Conservation (phyloP, 2,329 filamentous ascomycete species). For the Claviceps africana region DNA sequence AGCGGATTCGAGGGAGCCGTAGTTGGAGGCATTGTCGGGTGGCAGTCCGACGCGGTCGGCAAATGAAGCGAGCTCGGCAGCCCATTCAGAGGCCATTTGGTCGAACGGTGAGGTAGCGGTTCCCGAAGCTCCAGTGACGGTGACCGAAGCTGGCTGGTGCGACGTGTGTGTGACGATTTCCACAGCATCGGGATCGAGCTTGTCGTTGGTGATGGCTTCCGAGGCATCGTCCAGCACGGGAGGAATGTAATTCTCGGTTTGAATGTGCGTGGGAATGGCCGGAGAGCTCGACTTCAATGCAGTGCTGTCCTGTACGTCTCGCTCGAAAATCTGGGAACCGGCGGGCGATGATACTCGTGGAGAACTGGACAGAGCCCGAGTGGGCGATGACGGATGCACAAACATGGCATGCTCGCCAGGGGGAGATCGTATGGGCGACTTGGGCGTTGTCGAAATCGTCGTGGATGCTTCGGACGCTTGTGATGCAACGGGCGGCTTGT, state of each 20-base stretch:
- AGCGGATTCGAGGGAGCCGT: conserved; percentile 57
- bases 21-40: conserved; percentile 56
- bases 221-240: conserved; percentile 83
- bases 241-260: conserved; percentile 88
- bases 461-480: conserved; percentile 1
- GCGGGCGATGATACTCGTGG: conserved; percentile 68
- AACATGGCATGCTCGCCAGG: conserved; percentile 26
- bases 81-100: conserved; percentile 34
- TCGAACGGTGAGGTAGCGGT: conserved; percentile 21
- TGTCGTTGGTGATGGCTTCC: conserved; percentile 76
- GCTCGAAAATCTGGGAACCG: conserved; percentile 75
- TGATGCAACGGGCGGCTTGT: conserved; percentile 14
- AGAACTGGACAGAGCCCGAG: conserved; percentile 52
- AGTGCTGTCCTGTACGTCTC: conserved; percentile 75
- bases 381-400: conserved; percentile 47
- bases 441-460: conserved; percentile 15
- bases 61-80: conserved; percentile 43
- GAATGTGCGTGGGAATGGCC: conserved; percentile 84
- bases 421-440: conserved; percentile 21
- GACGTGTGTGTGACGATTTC: conserved; percentile 81
- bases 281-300: conserved; percentile 56
- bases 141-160: conserved; percentile 64
- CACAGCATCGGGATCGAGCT: conserved; percentile 74
- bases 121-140: conserved; percentile 40
- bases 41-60: conserved; percentile 27